Evolutionary conservation across 2,329 filamentous ascomycete species (phyloP), one percentile per base, ranked within the genome.

Genomic region (Coniella vitis): DNA sequence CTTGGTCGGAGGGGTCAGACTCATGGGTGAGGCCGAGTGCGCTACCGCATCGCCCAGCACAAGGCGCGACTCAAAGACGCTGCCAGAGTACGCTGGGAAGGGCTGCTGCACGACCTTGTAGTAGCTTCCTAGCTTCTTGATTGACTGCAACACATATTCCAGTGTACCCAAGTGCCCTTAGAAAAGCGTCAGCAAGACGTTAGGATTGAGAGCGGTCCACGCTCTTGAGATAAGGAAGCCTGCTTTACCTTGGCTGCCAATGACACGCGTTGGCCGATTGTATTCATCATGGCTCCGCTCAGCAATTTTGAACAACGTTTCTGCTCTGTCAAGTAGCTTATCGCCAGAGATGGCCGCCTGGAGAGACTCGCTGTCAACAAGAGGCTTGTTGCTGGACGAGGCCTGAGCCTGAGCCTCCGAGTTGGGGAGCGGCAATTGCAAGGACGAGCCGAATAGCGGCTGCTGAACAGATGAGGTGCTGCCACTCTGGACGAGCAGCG

Each of bases 261-360:
- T 86, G 19, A 87, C 83, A 46, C 84, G 75, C 1, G 84, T 87
- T 1, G 84, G 84, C 57, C 83, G 83, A 53, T 77, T 76, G 59
- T 81, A 85, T 54, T 86, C 79, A 2, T 73, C 68, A 52, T 76
- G 67, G 10, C 75, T 73, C 45, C 74, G 68, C 62, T 82, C 70
- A 0, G 84, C 83, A 48, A 86, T 76, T 45, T 75, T 67, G 57
- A 76, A 86, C 8, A 88, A 74, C 36, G 78, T 63, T 57, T 82
- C 69, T 4, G 84, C 79, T 17, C 82, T 77, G 4, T 69, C 63
- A 37, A 83, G 64, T 7, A 88, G 75, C 20, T 74, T 78, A 16
- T 76, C 66, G 36, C 66, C 63, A 16, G 67, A 70, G 64, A 88
- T 83, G 51, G 68, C 68, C 14, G 65, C 67, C 63, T 86, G 78